A percentile compares a stretch with the other conserved stretches of the same genome.
These are phyloP conservation scores for Solanum virginianum DNA, from an alignment of 257 asterid genomes.

Conservation along the genomic window DNA sequence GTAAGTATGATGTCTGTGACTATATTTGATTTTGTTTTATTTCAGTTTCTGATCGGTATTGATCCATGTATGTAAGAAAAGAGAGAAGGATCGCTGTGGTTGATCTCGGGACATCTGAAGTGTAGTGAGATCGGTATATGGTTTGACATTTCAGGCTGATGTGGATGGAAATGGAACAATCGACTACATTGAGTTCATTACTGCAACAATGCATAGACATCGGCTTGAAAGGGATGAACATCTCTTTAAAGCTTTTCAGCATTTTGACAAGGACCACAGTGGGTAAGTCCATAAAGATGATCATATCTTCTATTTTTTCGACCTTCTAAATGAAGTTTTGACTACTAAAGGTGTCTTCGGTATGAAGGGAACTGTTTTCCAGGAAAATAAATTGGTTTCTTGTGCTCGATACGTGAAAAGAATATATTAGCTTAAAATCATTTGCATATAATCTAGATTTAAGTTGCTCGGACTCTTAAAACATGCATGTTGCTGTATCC, in stretches of 20 bases:
- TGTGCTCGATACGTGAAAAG: too few relatives aligned
- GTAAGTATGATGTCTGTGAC: slow-evolving; percentile 25
- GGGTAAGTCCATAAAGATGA: slow-evolving; percentile 48
- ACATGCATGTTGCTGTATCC: background rate
- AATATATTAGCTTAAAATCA: too few relatives aligned
- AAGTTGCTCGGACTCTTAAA: too few relatives aligned
- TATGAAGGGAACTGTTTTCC: too few relatives aligned
- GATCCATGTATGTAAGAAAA: too few relatives aligned
- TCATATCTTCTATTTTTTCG: background rate
- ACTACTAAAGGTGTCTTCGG: background rate
- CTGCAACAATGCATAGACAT: slow-evolving; percentile 96
- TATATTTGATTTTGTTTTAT: background rate
- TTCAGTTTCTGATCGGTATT: background rate
- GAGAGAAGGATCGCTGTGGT: too few relatives aligned
- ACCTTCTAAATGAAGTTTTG: background rate
- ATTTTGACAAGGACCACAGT: slow-evolving; percentile 74
- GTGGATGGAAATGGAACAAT: slow-evolving; percentile 94
- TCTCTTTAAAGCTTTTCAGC: slow-evolving; percentile 64
- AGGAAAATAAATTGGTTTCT: too few relatives aligned
- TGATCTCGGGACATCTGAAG: too few relatives aligned
- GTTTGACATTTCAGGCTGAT: slow-evolving; percentile 51
- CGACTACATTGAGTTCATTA: slow-evolving; percentile 80
- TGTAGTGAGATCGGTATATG: background rate
- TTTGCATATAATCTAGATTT: too few relatives aligned
- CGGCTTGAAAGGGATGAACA: slow-evolving; percentile 84